Evolutionary conservation across 2,329 filamentous ascomycete genomes (phyloP), one percentile per base, ranked within the genome.

Genomic region (Fusarium annulatum): DNA sequence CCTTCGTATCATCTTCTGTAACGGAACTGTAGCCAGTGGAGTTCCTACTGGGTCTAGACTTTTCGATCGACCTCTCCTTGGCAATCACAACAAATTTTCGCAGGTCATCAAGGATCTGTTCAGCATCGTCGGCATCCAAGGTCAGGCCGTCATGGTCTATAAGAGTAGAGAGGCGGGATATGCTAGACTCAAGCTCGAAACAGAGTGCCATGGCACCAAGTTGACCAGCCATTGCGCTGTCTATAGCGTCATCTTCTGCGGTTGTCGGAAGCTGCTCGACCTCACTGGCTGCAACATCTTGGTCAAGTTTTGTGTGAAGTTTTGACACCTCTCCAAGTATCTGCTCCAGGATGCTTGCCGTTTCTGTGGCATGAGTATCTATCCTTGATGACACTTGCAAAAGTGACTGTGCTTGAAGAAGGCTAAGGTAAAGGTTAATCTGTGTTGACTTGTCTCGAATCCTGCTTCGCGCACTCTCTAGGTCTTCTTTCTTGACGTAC

Each of bases 41-140:
- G 7, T 15, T 21, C 6, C 18, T 6, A 5, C 8, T 14, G 1
- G 26, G 9, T 38, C 18, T 6, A 7, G 33, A 11, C 16, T 26
- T 68, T 2, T 2, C 9, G 5, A 18, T 9, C 36, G 49, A 39
- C 30, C 42, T 64, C 9, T 72, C 65, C 14, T 36, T 73, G 3
- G 71, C 71, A 15, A 56, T 19, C 2, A 34, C 19, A 3, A 73
- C 59, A 2, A 73, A 46, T 41, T 21, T 73, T 19, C 49, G 42
- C 2, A 73, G 10, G n/a, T 73, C 69, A 11, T 73, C 69, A 15
- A 73, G 55, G 16, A 73, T 73, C 15, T 72, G 69, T 14, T 72
- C 65, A 1, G 71, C 71, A 34, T 72, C 69, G 1, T 73, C 69
- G 3, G 71, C 64, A 3, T 72, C 71, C 2, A 73, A 34, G 1